Conservation (phyloP, 306 rosid genomes). For the Pyrus pyrifolia region DNA sequence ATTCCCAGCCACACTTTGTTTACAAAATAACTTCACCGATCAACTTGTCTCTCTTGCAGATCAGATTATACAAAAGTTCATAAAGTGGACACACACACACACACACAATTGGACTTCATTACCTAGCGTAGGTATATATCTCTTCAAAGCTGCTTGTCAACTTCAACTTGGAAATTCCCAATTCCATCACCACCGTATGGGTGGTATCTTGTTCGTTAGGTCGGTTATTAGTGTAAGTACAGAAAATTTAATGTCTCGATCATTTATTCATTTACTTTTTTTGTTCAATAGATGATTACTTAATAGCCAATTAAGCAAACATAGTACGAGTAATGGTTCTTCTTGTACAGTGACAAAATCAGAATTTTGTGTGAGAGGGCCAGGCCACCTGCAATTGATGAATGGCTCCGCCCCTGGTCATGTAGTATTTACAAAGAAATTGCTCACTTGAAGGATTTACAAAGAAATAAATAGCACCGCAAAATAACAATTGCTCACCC, state of each 20-base stretch:
- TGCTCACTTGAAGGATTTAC: too few relatives aligned
- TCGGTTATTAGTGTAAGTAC: too few relatives aligned
- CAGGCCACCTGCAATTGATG: background rate
- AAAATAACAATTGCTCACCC: background rate
- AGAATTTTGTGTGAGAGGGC: background rate
- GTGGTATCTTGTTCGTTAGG: background rate
- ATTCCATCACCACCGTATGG: background rate
- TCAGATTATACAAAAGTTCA: background rate
- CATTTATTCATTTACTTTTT: background rate
- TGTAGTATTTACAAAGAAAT: too few relatives aligned
- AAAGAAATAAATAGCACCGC: background rate
- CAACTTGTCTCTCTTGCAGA: conserved; percentile 6
- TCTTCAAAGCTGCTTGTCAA: background rate
- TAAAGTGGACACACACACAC: background rate
- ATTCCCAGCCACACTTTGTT: background rate
- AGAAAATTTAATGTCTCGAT: background rate
- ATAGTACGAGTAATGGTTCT: background rate
- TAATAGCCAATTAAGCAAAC: too few relatives aligned
- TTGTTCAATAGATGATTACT: background rate
- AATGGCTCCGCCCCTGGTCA: background rate
- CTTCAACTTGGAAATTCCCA: background rate
- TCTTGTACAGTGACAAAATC: background rate
- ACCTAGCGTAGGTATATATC: background rate
- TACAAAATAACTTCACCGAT: background rate
- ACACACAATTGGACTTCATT: background rate